Conservation (phyloP, 352 stramenopile genomes). For the Globisporangium middletonii region DNA sequence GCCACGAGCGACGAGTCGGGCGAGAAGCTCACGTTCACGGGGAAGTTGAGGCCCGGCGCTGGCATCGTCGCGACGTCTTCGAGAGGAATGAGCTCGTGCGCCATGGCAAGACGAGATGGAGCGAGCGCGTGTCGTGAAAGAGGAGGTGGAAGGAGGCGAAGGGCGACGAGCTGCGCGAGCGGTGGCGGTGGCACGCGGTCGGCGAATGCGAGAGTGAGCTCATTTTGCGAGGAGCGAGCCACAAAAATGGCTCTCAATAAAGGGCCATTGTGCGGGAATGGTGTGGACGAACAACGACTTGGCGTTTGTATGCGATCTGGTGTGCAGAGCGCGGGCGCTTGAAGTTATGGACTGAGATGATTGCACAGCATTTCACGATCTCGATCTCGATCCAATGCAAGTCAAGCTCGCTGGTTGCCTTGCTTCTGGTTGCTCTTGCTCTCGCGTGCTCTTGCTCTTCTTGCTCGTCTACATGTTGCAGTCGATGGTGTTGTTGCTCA, state of each 20-base stretch:
- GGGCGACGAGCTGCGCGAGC: neutral
- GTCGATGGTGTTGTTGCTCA: too few relatives aligned
- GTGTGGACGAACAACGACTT: constrained; percentile 10
- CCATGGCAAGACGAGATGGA: neutral
- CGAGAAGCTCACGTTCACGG: constrained; percentile 80
- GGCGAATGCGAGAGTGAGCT: constrained; percentile 8
- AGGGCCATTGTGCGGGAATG: neutral
- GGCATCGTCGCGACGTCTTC: constrained; percentile 88
- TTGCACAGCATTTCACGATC: neutral
- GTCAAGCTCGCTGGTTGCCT: too few relatives aligned
- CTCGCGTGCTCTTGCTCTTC: too few relatives aligned
- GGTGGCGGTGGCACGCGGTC: neutral
- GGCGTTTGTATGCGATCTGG: neutral
- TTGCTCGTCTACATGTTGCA: too few relatives aligned
- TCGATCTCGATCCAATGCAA: too few relatives aligned
- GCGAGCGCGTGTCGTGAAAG: neutral
- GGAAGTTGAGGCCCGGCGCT: constrained; percentile 71
- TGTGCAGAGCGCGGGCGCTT: neutral
- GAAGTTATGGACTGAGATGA: neutral
- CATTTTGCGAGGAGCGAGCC: neutral
- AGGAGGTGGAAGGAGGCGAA: neutral
- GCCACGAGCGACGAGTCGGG: constrained; percentile 77
- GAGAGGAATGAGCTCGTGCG: constrained; percentile 52
- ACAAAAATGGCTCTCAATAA: neutral
- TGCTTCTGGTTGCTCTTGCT: neutral